phyloP scores from a whole-genome alignment of 306 rosid species.

The Cucumis melo region DNA sequence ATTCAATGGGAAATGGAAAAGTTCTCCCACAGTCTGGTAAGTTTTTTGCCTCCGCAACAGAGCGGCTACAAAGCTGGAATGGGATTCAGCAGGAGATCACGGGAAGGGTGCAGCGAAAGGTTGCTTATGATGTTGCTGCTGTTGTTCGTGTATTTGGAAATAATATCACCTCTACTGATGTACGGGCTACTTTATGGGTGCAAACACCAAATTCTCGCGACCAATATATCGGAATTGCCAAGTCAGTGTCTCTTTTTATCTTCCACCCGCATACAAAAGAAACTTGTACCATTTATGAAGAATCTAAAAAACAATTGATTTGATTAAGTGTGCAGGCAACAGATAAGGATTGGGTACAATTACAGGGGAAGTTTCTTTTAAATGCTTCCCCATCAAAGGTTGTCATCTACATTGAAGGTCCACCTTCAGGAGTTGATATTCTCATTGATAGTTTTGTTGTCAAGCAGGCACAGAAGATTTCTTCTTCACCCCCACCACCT shows the following conservation, averaged over 20 bases:
- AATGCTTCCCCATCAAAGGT: conserved; percentile 72
- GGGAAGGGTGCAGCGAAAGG: conserved; percentile 70
- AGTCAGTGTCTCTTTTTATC: conserved; percentile 25
- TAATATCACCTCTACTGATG: conserved; percentile 53
- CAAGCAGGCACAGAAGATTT: conserved; percentile 63
- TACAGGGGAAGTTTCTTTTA: conserved; percentile 82
- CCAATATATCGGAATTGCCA: conserved; percentile 76
- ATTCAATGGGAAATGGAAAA: conserved; percentile 67
- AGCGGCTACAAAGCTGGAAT: conserved; percentile 77
- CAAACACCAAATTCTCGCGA: conserved; percentile 63
- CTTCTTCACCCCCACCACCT: conserved; percentile 61
- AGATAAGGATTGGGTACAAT: conserved; percentile 72
- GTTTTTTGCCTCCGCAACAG: conserved; percentile 63
- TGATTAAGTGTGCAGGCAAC: conserved; percentile 75
- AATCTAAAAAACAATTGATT: conserved; percentile 15
- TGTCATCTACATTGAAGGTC: conserved; percentile 80
- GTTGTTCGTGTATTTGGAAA: conserved; percentile 67
- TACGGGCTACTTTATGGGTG: conserved; percentile 68
- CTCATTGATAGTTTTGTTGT: conserved; percentile 61
- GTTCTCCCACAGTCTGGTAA: conserved; percentile 60
- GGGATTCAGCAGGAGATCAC: conserved; percentile 95
- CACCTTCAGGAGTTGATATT: conserved; percentile 75
- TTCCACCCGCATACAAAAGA: not conserved
- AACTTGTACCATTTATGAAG: not conserved
- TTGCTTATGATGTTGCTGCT: conserved; percentile 61